A percentile compares a stretch with the other conserved stretches of the same genome.
Evolutionary conservation across 2,329 filamentous ascomycete genomes (phyloP).

Genomic region (Zasmidium angulare): DNA sequence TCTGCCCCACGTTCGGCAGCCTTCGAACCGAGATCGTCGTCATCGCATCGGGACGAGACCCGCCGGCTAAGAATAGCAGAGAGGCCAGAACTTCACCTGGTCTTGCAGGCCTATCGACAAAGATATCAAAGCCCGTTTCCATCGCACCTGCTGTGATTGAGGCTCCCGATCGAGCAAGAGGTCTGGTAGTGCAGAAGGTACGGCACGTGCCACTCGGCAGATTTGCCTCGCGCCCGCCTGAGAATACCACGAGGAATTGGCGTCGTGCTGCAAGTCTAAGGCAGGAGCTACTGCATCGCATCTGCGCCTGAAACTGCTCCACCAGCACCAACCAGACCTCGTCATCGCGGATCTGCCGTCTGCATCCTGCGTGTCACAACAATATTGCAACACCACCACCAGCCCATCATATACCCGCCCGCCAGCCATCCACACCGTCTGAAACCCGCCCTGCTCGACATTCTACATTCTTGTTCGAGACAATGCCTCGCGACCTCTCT

Average conservation of each 20-base stretch:
- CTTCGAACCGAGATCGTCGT: neutral
- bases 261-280: neutral
- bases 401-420: too few species aligned
- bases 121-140: neutral
- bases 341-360: neutral
- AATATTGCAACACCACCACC: neutral
- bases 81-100: neutral
- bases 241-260: too few species aligned
- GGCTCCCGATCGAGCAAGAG: neutral
- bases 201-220: neutral
- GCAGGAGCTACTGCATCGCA: neutral
- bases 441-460: neutral
- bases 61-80: neutral
- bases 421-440: too few species aligned
- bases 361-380: neutral
- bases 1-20: neutral
- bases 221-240: neutral
- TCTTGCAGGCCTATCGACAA: neutral
- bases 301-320: neutral
- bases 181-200: neutral
- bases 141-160: neutral
- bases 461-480: neutral
- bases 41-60: neutral
- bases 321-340: neutral
- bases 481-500: slow-evolving; percentile 45